Evolutionary conservation across 495 filamentous ascomycete species (phyloP).

Genomic region (Hyphodiscus hymeniophilus): DNA sequence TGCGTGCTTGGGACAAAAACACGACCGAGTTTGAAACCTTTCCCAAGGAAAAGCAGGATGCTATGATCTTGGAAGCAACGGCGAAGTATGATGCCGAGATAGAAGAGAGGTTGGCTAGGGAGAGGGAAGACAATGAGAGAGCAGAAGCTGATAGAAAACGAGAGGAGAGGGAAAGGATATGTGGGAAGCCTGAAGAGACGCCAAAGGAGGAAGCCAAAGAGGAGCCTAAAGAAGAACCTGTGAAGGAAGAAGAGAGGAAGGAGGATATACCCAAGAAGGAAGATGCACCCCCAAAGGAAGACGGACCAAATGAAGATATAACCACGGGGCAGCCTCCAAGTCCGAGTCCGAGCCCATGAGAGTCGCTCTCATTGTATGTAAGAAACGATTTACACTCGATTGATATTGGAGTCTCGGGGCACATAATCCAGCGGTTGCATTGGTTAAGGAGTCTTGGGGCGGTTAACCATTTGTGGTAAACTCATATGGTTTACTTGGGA

Average conservation of each 20-base stretch:
- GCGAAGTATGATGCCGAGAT: slow-evolving; percentile 13
- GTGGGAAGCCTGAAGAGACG: background rate
- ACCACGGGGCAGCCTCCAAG: too few relatives aligned
- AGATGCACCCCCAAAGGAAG: background rate
- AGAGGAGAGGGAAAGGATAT: background rate
- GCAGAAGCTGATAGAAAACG: background rate
- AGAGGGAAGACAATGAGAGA: background rate
- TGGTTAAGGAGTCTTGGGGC: too few relatives aligned
- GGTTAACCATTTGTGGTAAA: too few relatives aligned
- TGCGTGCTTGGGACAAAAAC: slow-evolving; percentile 46
- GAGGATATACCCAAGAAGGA: background rate
- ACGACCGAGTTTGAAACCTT: slow-evolving; percentile 39
- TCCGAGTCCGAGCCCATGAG: too few relatives aligned
- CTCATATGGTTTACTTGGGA: too few relatives aligned
- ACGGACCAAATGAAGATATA: too few relatives aligned
- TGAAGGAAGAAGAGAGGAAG: background rate
- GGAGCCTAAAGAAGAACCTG: background rate
- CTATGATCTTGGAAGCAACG: slow-evolving; percentile 35
- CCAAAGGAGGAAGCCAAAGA: background rate
- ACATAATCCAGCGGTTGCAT: too few relatives aligned
- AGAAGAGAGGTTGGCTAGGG: background rate
- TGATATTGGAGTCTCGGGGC: too few relatives aligned
- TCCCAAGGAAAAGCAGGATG: slow-evolving; percentile 37
- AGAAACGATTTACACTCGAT: too few relatives aligned
- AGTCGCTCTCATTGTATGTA: too few relatives aligned